Evolutionary conservation across 1,284 basidiomycete species (phyloP).

Genomic region (Psilocybe mexicana): DNA sequence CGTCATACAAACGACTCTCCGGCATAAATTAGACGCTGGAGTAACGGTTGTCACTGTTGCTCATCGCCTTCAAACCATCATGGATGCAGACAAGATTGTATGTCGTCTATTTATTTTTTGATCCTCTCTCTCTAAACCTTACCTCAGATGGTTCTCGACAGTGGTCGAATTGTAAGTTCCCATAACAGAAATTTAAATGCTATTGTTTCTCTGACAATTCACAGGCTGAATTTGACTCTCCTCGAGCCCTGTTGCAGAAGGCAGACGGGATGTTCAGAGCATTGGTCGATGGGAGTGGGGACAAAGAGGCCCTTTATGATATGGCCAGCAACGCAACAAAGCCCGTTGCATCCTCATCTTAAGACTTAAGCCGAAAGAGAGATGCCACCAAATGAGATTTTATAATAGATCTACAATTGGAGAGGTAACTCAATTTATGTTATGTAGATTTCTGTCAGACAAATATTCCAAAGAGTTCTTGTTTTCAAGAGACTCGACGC

Average conservation of each 20-base stretch:
- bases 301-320: constrained; percentile 33
- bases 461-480: too few species aligned
- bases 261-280: constrained; percentile 34
- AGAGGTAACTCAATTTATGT: too few species aligned
- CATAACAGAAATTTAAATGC: too few species aligned
- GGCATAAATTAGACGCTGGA: constrained; percentile 48
- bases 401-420: too few species aligned
- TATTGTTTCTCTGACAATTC: not conserved
- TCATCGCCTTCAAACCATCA: constrained; percentile 67
- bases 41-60: constrained; percentile 65
- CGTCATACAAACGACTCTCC: constrained; percentile 56
- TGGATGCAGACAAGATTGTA: constrained; percentile 57
- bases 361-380: too few species aligned
- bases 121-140: not conserved
- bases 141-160: constrained; percentile 35
- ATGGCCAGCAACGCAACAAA: not conserved
- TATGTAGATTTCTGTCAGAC: too few species aligned
- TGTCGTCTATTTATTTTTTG: constrained; percentile 12
- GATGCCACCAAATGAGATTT: too few species aligned
- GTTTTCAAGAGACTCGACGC: not conserved
- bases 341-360: too few species aligned
- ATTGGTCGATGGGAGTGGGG: constrained; percentile 38
- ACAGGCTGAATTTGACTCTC: constrained; percentile 46
- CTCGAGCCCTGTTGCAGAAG: constrained; percentile 47
- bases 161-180: constrained; percentile 30